Evolutionary conservation across 345 rosid species (phyloP), one percentile per base, ranked within the genome.

Genomic region (Eucalyptus curtisii): DNA sequence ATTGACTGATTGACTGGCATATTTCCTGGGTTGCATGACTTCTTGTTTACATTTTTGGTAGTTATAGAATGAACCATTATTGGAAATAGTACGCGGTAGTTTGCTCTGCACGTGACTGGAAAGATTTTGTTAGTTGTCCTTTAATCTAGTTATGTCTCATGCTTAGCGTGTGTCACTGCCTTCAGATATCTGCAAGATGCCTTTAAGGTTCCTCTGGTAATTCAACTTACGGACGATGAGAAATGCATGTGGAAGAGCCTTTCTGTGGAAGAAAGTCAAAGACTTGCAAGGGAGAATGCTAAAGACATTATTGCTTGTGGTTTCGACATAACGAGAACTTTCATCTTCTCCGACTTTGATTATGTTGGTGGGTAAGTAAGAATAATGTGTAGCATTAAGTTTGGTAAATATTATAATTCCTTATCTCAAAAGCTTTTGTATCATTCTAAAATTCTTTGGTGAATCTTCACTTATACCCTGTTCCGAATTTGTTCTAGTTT

Each of bases 301-400:
- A 97, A 96, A 90, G 98, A 98, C 91, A 97, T 98, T 8, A 98
- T 98, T 91, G 98, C 99, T 53, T 97, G 99, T 90, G 99, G 98
- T 24, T 98, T 97, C 61, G 99, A 98, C 86, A 71, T 97, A 86
- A 91, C 95, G 3, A 95, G 90, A 90, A 97, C 99, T 17, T 98
- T 98, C 90, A 96, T 98, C 92, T 98, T 98, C 94, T 95, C 96
- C 3, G 96, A 97, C 90, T 97, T 97, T 48, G 97, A 96, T 90
- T 98, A 94, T 92, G 96, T 97, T 89, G 99, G 98, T 86, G 97
- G 98, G 98, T 97, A 88, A 90, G 96, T 92, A 22, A 52, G 91
- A 47, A 80, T 57, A 7, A 40, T 76, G 45, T 37, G 84, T 13
- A 22, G 47, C 45, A 76, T 76, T 76, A 20, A 40, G 45, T 76